Evolutionary conservation across 2,329 filamentous ascomycete species (phyloP).

Genomic region (Aspergillus hiratsukae): DNA sequence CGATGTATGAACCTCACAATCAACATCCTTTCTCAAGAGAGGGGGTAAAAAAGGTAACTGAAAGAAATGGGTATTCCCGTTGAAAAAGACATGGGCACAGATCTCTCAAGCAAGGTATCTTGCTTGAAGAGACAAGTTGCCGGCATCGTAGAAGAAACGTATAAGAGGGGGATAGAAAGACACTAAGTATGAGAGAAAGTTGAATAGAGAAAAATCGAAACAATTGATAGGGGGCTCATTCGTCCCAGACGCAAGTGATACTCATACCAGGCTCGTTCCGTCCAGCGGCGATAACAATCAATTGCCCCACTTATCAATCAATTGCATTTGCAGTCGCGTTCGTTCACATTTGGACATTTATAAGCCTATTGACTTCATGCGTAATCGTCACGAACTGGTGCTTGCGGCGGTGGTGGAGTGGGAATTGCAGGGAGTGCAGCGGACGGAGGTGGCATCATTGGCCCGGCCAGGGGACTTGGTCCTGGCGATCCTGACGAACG

Average conservation of each 20-base stretch:
- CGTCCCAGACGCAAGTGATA: conserved; percentile 17
- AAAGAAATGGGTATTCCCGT: background rate
- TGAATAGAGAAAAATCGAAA: conserved; percentile 2
- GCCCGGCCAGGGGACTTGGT: conserved; percentile 26
- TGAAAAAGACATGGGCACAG: background rate
- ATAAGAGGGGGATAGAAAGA: conserved; percentile 1
- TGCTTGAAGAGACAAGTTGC: background rate
- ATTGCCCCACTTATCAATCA: conserved; percentile 1
- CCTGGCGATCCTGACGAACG: conserved; percentile 13
- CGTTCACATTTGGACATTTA: conserved; percentile 1
- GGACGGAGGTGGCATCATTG: conserved; percentile 30
- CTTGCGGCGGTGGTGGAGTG: conserved; percentile 28
- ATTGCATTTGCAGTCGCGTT: background rate
- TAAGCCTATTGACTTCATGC: conserved; percentile 11
- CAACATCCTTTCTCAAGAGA: background rate
- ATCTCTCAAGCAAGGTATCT: background rate
- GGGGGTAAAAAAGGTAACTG: background rate
- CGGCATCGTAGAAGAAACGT: background rate
- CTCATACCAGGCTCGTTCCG: conserved; percentile 10
- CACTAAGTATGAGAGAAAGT: background rate
- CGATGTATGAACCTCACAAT: background rate
- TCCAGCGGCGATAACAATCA: conserved; percentile 9
- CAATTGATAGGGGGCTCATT: conserved; percentile 10
- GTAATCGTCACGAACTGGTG: conserved; percentile 48
- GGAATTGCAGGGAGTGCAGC: conserved; percentile 42